Base-by-base conservation (phyloP, 495 filamentous ascomycete species). In the Bacidia rubella region DNA sequence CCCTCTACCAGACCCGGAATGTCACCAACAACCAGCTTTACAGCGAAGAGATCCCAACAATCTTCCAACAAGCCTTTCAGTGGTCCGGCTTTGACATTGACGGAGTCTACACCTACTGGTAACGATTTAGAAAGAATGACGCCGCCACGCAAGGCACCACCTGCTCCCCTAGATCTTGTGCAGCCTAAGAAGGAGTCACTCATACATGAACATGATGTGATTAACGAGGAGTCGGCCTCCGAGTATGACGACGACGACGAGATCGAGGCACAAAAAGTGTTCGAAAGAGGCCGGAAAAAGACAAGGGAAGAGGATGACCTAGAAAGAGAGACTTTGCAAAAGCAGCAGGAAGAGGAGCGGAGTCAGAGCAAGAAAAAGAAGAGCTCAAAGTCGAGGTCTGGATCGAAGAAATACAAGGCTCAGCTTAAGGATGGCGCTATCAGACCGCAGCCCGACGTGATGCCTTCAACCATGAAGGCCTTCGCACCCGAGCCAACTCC, bases 291-390 rank as follows among this genome's bases (percentile, higher is more conserved):
- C n/a, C 75, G 89, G 29, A 74, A 87, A 57, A 87, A 83, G 58
- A 96, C 89, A 0, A 77, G 89, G 54, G 87, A 89, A 62, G 88
- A 92, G 48, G 89, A 96, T 60, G 89, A 96, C 55, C 71, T 73
- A 50, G 78, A 88, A 46, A 79, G 89, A 35, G 86, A 89, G 64
- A 74, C 76, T 5, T 62, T 80, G 9, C 71, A 80, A 15, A 61
- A 70, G 49, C 77, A 76, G 58, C 84, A 90, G 53, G 70, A 77
- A 19, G 80, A 83, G 55, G 63, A 70, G 41, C 73, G 76, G 48
- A 87, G 79, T 65, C 62, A 73, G 39, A 88, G 80, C 5, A 80
- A 79, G 63, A 83, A 60, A 49, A 32, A 80, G 65, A 78, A 79
- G 57, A 74, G 73, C 45, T 66, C 68, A 45, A 68, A 69, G 45